These are phyloP conservation scores for Pseudogymnoascus destructans DNA, from an alignment of 2,329 filamentous ascomycete species.

Conservation along the genomic window DNA sequence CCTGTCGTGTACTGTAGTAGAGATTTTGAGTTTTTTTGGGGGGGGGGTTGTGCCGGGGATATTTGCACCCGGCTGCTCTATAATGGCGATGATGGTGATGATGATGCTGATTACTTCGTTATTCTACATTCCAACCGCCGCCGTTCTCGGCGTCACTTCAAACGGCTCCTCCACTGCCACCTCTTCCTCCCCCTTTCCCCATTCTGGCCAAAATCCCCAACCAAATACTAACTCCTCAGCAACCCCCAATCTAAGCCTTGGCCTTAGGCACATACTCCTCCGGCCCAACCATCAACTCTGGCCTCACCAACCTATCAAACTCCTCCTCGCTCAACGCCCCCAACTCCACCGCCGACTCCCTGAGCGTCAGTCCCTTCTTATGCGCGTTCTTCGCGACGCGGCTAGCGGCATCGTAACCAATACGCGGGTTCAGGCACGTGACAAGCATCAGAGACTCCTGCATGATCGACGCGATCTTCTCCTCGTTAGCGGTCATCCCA, in stretches of 20 bases:
- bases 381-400: conserved; percentile 98
- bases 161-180: not conserved
- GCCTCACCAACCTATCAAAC: conserved; percentile 79
- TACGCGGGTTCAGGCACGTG: conserved; percentile 93
- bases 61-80: not conserved
- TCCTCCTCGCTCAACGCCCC: conserved; percentile 78
- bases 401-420: conserved; percentile 93
- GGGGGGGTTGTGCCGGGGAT: not conserved
- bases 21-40: not conserved
- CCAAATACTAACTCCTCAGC: not conserved
- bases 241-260: not conserved
- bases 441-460: conserved; percentile 97
- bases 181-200: not conserved
- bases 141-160: not conserved
- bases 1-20: not conserved
- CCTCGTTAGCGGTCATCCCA: conserved; percentile 85
- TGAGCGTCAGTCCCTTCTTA: conserved; percentile 92
- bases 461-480: conserved; percentile 77
- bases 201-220: not conserved
- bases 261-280: conserved; percentile 38
- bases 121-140: not conserved
- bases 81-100: not conserved
- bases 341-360: conserved; percentile 87
- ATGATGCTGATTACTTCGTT: not conserved
- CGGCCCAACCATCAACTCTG: conserved; percentile 90